Conservation (phyloP, 1,284 basidiomycete species). For the Phellinidium pouzarii region DNA sequence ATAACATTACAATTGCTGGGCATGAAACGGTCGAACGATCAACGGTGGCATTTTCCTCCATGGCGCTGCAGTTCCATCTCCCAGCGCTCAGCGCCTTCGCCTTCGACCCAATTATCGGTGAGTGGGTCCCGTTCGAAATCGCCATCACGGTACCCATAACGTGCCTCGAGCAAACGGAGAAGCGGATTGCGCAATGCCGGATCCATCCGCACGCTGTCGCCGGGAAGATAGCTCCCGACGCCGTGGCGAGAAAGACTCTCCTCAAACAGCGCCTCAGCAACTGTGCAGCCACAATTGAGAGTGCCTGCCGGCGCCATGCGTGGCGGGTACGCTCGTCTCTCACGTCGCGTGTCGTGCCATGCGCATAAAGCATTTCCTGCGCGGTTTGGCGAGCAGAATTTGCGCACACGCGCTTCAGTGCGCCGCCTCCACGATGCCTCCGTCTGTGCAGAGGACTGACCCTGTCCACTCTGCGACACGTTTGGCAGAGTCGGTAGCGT, state of each 20-base stretch:
- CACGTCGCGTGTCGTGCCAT: slow-evolving; percentile 80
- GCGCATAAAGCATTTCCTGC: slow-evolving; percentile 80
- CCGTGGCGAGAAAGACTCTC: slow-evolving; percentile 70
- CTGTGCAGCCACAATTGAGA: slow-evolving; percentile 78
- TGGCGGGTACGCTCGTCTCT: slow-evolving; percentile 70
- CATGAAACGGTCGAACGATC: neutral
- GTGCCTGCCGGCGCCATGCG: slow-evolving; percentile 68
- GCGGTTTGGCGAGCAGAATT: slow-evolving; percentile 74
- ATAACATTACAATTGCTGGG: neutral
- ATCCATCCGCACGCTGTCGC: slow-evolving; percentile 80
- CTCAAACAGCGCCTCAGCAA: slow-evolving; percentile 76
- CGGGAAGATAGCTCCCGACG: slow-evolving; percentile 74
- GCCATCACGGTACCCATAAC: slow-evolving; percentile 75
- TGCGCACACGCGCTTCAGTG: slow-evolving; percentile 59
- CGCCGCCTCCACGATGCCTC: slow-evolving; percentile 53
- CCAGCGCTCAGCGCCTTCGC: slow-evolving; percentile 57
- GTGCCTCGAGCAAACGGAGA: slow-evolving; percentile 56
- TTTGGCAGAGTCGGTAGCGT: neutral
- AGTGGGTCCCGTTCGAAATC: slow-evolving; percentile 67
- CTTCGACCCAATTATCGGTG: slow-evolving; percentile 57
- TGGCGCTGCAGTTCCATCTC: slow-evolving; percentile 33
- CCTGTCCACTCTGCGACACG: neutral
- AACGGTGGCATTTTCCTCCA: slow-evolving; percentile 6
- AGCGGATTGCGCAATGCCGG: slow-evolving; percentile 74
- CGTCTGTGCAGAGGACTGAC: slow-evolving; percentile 5